These are phyloP conservation scores for Urostyla sp. DNA, from an alignment of 73 alveolate species.

Conservation along the genomic window DNA sequence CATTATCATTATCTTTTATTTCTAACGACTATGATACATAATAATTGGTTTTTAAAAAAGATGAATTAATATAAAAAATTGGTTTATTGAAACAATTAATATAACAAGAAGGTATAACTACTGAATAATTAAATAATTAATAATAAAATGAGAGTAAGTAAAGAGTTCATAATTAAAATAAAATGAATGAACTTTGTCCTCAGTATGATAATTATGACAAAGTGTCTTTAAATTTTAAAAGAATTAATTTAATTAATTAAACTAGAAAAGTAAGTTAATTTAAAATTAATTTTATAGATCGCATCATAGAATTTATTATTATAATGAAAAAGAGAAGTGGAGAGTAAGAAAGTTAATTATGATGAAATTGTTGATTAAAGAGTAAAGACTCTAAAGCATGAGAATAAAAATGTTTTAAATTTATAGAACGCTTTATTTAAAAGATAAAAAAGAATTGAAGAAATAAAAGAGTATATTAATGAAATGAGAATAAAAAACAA, in stretches of 20 bases:
- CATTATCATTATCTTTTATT: too few species aligned
- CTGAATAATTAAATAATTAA: not conserved
- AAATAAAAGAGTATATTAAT: constrained; percentile 21
- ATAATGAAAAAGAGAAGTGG: constrained; percentile 8
- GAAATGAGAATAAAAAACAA: constrained; percentile 1
- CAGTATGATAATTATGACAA: not conserved
- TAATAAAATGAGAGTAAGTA: constrained; percentile 10
- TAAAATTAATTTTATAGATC: too few species aligned
- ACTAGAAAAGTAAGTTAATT: too few species aligned
- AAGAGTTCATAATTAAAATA: not conserved
- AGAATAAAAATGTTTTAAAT: not conserved
- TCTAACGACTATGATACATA: not conserved
- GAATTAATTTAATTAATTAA: not conserved
- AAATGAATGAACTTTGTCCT: constrained; percentile 6
- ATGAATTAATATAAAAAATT: not conserved
- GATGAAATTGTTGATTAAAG: constrained; percentile 2
- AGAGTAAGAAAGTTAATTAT: not conserved
- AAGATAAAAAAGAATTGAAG: constrained; percentile 6
- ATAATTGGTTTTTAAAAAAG: not conserved
- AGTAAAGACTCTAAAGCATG: not conserved
- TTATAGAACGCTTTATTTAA: constrained; percentile 3
- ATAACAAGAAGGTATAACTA: not conserved
- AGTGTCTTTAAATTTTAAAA: constrained; percentile 12
- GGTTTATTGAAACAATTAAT: not conserved
- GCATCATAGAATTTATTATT: not conserved